Conservation (phyloP, 2,329 filamentous ascomycete genomes). For the Ophiostoma tasmaniense region DNA sequence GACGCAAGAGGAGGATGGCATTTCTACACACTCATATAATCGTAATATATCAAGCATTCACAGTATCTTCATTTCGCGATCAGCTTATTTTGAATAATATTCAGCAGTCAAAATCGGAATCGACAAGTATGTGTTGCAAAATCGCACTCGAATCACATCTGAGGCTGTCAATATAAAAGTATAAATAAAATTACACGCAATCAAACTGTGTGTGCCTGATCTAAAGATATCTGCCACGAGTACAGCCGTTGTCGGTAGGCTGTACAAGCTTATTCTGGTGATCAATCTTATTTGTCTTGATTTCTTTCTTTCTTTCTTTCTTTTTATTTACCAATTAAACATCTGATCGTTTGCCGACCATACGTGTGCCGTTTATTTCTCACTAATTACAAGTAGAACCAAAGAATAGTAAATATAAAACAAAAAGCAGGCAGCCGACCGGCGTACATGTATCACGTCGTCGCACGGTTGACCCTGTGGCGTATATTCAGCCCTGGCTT, state of each 20-base stretch:
- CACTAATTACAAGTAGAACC: no score
- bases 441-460: not conserved
- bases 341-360: not conserved
- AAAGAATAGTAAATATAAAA: not conserved
- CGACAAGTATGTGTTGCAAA: not conserved
- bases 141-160: not conserved
- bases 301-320: no score
- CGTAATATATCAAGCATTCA: not conserved
- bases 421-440: not conserved
- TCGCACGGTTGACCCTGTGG: not conserved
- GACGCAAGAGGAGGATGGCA: not conserved
- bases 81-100: not conserved
- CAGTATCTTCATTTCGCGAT: not conserved
- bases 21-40: not conserved
- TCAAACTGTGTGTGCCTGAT: not conserved
- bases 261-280: not conserved
- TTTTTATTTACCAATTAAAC: not conserved
- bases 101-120: not conserved
- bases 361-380: not conserved
- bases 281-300: not conserved
- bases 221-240: no score
- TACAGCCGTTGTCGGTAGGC: not conserved
- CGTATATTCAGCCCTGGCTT: conserved; percentile 4
- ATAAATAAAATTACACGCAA: not conserved
- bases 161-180: no score